Percentiles rank a stretch among this genome's conserved stretches.
phyloP scores from a whole-genome alignment of 305 asterid genomes.

The Andrographis paniculata region DNA sequence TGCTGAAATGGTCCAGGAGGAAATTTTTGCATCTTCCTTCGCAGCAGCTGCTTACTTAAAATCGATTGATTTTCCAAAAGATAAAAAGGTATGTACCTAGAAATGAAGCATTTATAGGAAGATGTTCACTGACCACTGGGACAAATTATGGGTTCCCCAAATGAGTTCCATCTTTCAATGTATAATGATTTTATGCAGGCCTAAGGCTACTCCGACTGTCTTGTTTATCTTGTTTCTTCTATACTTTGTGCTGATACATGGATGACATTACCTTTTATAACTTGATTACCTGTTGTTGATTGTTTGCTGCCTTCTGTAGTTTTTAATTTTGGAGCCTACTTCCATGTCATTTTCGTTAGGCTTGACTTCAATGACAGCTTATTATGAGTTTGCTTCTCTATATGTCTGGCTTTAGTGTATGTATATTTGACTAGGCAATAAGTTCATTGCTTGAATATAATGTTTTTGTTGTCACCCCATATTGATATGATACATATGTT shows the following conservation, averaged over 20 bases:
- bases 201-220: background rate
- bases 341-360: too few relatives aligned
- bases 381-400: too few relatives aligned
- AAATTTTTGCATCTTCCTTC: slow-evolving; percentile 94
- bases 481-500: too few relatives aligned
- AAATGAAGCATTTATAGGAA: slow-evolving; percentile 2
- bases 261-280: slow-evolving; percentile 1
- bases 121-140: slow-evolving; percentile 5
- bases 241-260: background rate
- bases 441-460: too few relatives aligned
- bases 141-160: slow-evolving; percentile 1
- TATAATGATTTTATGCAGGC: slow-evolving; percentile 9
- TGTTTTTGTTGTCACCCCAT: too few relatives aligned
- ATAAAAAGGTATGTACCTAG: slow-evolving; percentile 67
- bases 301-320: too few relatives aligned
- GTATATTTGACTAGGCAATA: too few relatives aligned
- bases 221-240: slow-evolving; percentile 8
- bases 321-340: too few relatives aligned
- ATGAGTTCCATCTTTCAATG: slow-evolving; percentile 11
- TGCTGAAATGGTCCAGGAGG: slow-evolving; percentile 56
- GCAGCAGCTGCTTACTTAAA: slow-evolving; percentile 98
- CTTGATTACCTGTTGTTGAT: too few relatives aligned
- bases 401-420: too few relatives aligned
- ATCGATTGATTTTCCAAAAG: slow-evolving; percentile 92
- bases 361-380: too few relatives aligned